Conservation (phyloP, 805 yeast species). For the Saturnispora diversa region DNA sequence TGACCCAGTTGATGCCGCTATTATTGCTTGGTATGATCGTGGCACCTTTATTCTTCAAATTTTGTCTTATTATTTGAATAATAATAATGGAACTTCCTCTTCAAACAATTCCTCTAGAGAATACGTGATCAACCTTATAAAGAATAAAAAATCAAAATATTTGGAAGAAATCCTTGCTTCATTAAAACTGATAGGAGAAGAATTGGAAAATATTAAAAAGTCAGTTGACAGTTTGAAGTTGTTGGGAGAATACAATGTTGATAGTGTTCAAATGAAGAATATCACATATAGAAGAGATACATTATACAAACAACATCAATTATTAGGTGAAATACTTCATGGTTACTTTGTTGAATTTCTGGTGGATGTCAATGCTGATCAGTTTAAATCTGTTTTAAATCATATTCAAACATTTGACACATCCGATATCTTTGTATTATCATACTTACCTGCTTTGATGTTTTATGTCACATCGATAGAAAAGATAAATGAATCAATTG, state of each 20-base stretch:
- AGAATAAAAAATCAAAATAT: background rate
- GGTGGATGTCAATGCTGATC: slow-evolving; percentile 26
- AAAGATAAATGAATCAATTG: slow-evolving; percentile 31
- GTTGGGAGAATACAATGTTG: slow-evolving; percentile 39
- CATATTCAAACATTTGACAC: slow-evolving; percentile 43
- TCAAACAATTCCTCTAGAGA: background rate
- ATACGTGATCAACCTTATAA: background rate
- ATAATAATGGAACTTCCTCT: background rate
- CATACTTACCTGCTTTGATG: slow-evolving; percentile 56
- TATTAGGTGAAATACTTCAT: slow-evolving; percentile 55
- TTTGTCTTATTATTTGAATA: slow-evolving; percentile 32
- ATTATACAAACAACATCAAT: slow-evolving; percentile 60
- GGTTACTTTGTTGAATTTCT: slow-evolving; percentile 35
- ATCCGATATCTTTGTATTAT: slow-evolving; percentile 57
- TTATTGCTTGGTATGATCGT: slow-evolving; percentile 59
- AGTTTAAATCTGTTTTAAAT: slow-evolving; percentile 35
- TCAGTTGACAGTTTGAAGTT: slow-evolving; percentile 43
- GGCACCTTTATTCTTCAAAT: slow-evolving; percentile 68
- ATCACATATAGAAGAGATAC: slow-evolving; percentile 54
- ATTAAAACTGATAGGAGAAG: slow-evolving; percentile 50
- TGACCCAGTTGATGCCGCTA: slow-evolving; percentile 51
- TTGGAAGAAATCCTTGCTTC: slow-evolving; percentile 34
- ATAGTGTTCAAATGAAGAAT: slow-evolving; percentile 38
- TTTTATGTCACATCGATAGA: slow-evolving; percentile 35
- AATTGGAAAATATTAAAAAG: slow-evolving; percentile 48